Evolutionary conservation across 1,284 basidiomycete genomes (phyloP), one percentile per base, ranked within the genome.

Genomic region (Hemileia vastatrix): DNA sequence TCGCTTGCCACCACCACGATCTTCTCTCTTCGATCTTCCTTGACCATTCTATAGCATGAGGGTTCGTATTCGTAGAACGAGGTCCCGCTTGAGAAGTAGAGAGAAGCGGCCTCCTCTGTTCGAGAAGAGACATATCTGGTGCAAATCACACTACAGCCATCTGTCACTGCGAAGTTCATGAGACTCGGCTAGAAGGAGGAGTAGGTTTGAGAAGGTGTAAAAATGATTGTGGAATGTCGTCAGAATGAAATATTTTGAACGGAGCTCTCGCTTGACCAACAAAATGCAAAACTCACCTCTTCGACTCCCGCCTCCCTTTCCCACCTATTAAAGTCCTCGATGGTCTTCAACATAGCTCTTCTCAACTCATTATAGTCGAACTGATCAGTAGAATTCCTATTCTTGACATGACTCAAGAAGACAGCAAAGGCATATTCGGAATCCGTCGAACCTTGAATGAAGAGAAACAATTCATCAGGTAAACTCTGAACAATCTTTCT

Each of bases 1-100:
- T 73, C 72, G 51, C 67, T 69, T 0, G 72, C 71, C 1, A 94
- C 86, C 84, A 95, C 11, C 18, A 23, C 4, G 15, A 5, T 24
- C n/a, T 18, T 50, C n/a, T 32, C 48, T 15, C 48, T 32, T 18
- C 48, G 23, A 50, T 50, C 48, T 32, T 50, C 48, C 13, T 24
- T 24, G 11, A 13, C 11, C 48, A 32, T 32, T 32, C 48, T 11
- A 18, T 32, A 8, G 1, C 9, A 11, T 13, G 23, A 50, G 23
- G 31, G 31, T n/a, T 9, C 9, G 48, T 11, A 50, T n/a, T 50
- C 48, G 31, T 32, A 40, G 36, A 40, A 40, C 11, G 36, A 40
- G 9, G 36, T 40, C 11, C 36, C 36, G 15, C 36, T 40, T 9
- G 36, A 40, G 36, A 40, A 40, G 36, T 40, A 40, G 23, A 50